Conservation (phyloP, 805 yeast genomes). For the Starmera caribaea region DNA sequence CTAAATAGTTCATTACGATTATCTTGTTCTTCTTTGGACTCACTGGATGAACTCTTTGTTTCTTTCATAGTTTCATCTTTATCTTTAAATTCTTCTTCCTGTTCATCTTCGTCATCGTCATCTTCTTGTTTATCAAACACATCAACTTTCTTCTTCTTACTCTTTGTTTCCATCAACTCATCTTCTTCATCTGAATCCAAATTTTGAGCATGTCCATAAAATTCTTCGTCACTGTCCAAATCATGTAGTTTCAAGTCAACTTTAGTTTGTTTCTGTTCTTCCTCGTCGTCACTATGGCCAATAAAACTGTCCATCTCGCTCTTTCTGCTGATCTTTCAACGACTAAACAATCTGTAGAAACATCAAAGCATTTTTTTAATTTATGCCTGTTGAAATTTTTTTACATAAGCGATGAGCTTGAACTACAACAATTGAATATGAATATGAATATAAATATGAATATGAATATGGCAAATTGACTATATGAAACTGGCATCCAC, state of each 20-base stretch:
- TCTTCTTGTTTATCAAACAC: slow-evolving; percentile 10
- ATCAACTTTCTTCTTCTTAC: slow-evolving; percentile 11
- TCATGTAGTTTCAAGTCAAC: not conserved
- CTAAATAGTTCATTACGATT: slow-evolving; percentile 37
- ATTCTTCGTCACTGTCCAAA: slow-evolving; percentile 18
- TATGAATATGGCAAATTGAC: too few species aligned
- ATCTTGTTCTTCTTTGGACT: slow-evolving; percentile 13
- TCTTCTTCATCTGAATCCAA: slow-evolving; percentile 20
- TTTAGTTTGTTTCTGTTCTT: not conserved
- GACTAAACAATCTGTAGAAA: too few species aligned
- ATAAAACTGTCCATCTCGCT: slow-evolving; percentile 13
- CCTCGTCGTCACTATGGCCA: slow-evolving; percentile 8
- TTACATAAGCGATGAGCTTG: too few species aligned
- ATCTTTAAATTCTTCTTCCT: slow-evolving; percentile 10
- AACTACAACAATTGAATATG: too few species aligned
- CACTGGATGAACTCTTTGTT: not conserved
- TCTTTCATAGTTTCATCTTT: slow-evolving; percentile 12
- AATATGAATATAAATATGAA: too few species aligned
- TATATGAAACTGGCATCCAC: not conserved
- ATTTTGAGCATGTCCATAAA: slow-evolving; percentile 4
- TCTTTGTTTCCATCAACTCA: slow-evolving; percentile 16
- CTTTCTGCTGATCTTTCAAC: too few species aligned
- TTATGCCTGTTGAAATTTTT: too few species aligned
- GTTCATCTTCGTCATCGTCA: slow-evolving; percentile 15
- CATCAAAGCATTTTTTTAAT: too few species aligned